Percentiles rank a stretch among this genome's conserved stretches.
phyloP scores from a whole-genome alignment of 2,329 filamentous ascomycete genomes.

The Cercospora nicotianae region DNA sequence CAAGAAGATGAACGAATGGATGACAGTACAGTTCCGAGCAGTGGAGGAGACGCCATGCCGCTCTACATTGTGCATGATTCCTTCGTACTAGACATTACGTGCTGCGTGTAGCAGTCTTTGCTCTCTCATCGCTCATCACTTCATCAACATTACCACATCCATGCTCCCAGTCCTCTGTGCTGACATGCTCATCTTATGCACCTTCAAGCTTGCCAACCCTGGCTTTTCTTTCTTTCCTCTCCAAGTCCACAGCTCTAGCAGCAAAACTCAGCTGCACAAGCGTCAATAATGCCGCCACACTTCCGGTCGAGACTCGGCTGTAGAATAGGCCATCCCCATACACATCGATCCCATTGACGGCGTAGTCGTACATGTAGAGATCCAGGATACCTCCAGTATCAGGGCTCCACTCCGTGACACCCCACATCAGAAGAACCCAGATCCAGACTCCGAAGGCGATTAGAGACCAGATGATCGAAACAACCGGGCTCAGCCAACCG shows the following conservation, averaged over 20 bases:
- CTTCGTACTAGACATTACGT: not conserved
- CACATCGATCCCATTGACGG: no score
- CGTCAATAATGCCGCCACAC: not conserved
- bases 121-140: not conserved
- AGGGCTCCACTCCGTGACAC: not conserved
- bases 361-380: not conserved
- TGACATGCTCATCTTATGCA: not conserved
- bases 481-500: constrained; percentile 1
- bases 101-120: not conserved
- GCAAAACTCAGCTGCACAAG: constrained; percentile 13
- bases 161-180: not conserved
- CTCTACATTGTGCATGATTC: not conserved
- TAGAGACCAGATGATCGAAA: constrained; percentile 9
- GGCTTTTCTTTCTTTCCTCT: constrained; percentile 1
- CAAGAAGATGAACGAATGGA: not conserved
- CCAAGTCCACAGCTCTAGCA: constrained; percentile 1
- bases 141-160: constrained; percentile 1
- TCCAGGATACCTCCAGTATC: constrained; percentile 1
- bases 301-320: not conserved
- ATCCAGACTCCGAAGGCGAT: constrained; percentile 2
- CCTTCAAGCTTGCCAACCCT: not conserved
- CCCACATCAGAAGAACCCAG: constrained; percentile 5
- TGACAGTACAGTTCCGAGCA: not conserved
- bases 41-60: not conserved
- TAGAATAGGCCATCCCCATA: not conserved